Base-by-base conservation (phyloP, 495 filamentous ascomycete species). In the Penicillium paxilli region DNA sequence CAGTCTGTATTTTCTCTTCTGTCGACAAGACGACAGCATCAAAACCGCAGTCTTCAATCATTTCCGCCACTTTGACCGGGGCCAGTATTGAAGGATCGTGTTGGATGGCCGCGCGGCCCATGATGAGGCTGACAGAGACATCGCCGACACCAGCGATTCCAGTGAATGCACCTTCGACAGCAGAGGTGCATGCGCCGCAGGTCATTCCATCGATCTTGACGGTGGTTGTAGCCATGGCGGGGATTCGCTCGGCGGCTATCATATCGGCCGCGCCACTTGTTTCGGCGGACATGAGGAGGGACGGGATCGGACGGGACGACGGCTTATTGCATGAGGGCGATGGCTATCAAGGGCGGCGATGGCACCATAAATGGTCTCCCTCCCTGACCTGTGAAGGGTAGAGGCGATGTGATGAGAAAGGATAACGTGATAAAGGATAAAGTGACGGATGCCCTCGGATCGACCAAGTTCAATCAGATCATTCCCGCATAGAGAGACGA, bases 1-100 rank as follows among this genome's bases (percentile, higher is more conserved):
- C 12, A 0, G 21, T 59, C 14, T 68, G 64, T 48, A 49, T 41
- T 1, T 71, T 59, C 20, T 78, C 70, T 35, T 96, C 90, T 3
- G 95, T 91, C 3, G 88, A 86, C 9, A 98, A 63, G n/a, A 99
- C 81, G 54, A 89, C 82, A n/a, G 90, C 92, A 62, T 94, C 95
- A 73, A 99, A 99, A 2, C 94, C 94, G 24, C 90, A 80, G 62
- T 96, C 94, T 60, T 96, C 92, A 64, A 99, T 94, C 22, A 90
- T 88, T 50, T 96, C 89, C 54, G 82, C 81, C 44, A 97, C 78
- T 59, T 83, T 74, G 22, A 89, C 88, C 26, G 91, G 81, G 5
- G 89, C 72, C 32, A 97, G 75, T 51, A 80, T 81, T 26, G 81
- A 74, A 8, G 90, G 88, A 72, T 99, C 88, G 71, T 99, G 94